phyloP scores from a whole-genome alignment of 2,329 filamentous ascomycete species.

The Botrytis pseudocinerea region DNA sequence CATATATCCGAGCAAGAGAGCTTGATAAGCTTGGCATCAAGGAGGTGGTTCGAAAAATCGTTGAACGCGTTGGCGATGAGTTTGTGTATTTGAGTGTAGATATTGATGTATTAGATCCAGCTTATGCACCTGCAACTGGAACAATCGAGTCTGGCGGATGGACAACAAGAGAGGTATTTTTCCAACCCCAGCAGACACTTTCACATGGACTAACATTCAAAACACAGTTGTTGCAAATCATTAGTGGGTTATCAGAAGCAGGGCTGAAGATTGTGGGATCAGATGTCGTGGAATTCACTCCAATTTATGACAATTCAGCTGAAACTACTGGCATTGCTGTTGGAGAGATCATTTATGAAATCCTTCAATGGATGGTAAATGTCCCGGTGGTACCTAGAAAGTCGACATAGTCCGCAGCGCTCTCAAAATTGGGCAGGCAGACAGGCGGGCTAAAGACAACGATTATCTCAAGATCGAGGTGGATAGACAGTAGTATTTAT shows the following conservation, averaged over 20 bases:
- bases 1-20: conserved; percentile 36
- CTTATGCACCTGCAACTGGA: conserved; percentile 40
- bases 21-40: conserved; percentile 37
- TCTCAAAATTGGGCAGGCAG: neutral
- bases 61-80: conserved; percentile 36
- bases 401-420: neutral
- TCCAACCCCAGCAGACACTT: neutral
- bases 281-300: conserved; percentile 41
- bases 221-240: conserved; percentile 36
- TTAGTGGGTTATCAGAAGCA: conserved; percentile 36
- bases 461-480: neutral
- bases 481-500: neutral
- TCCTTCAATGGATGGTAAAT: conserved; percentile 40
- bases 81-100: conserved; percentile 40
- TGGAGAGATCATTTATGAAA: conserved; percentile 37
- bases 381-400: conserved; percentile 31
- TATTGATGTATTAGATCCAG: conserved; percentile 40
- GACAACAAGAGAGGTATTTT: conserved; percentile 39
- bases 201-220: neutral
- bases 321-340: conserved; percentile 39
- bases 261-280: conserved; percentile 39
- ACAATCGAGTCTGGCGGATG: conserved; percentile 41
- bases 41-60: conserved; percentile 35
- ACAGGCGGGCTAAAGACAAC: neutral
- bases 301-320: conserved; percentile 39